Evolutionary conservation across 2,329 filamentous ascomycete genomes (phyloP), one percentile per base, ranked within the genome.

Genomic region (Phialemonium atrogriseum): DNA sequence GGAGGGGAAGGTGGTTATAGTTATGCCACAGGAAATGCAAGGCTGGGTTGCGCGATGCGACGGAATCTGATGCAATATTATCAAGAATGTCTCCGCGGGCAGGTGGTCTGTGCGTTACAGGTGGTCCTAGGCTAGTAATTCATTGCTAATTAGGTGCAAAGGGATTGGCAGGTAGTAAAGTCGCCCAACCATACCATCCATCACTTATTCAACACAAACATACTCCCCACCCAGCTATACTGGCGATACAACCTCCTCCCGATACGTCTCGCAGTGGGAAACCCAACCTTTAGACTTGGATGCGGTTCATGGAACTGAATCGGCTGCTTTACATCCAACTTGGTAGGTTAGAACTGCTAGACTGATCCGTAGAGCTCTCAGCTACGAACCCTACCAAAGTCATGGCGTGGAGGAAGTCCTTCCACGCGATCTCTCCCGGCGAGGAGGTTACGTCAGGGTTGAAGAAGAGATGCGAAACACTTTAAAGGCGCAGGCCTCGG

Each of bases 341-440:
- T 14, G 12, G 24, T 25, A 5, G 24, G 25, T 4, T 12, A 16
- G 25, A 27, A 27, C 14, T 27, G 25, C 14, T 16, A 27, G 4
- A 27, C 25, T 14, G 25, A 27, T 10, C 25, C 25, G 25, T 27
- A 27, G 16, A 14, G 12, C 16, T 26, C 24, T 26, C 9, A 4
- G 24, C 24, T 8, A 10, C n/a, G 24, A 26, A 26, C 4, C 24
- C 24, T 4, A 14, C 16, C 24, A 14, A 15, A 7, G 24, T 42
- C 66, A 77, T 68, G 0, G 70, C 69, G 34, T 67, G 60, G 1
- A 75, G 42, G 32, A 76, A 70, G 31, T 76, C 70, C 1, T 43
- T 52, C 72, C 70, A 77, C 0, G 56, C 28, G 0, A 77, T 41
- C 36, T 73, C 70, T 3, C 67, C 64, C 0, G 64, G 59, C 0